These are phyloP conservation scores for Staphylotrichum tortipilum DNA, from an alignment of 495 filamentous ascomycete species.

Conservation along the genomic window DNA sequence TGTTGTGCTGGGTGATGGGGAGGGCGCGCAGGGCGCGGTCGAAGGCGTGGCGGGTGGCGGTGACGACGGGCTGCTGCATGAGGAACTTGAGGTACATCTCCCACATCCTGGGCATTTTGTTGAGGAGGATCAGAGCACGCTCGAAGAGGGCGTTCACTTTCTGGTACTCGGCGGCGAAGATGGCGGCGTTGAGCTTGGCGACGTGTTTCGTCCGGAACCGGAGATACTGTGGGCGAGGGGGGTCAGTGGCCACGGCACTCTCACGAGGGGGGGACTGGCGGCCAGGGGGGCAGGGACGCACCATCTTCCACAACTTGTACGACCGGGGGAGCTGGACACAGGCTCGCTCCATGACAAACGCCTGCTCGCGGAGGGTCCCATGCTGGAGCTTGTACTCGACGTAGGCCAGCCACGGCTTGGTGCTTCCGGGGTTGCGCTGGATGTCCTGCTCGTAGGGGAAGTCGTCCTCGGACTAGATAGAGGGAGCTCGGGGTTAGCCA, in stretches of 20 bases:
- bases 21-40: slow-evolving; percentile 89
- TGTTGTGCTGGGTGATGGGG: slow-evolving; percentile 94
- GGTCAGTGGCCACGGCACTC: too few species aligned
- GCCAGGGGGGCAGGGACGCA: too few species aligned
- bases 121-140: slow-evolving; percentile 83
- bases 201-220: slow-evolving; percentile 78
- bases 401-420: slow-evolving; percentile 95
- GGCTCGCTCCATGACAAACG: slow-evolving; percentile 90
- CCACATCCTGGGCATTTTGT: slow-evolving; percentile 99
- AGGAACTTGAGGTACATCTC: slow-evolving; percentile 94
- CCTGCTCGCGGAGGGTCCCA: slow-evolving; percentile 80
- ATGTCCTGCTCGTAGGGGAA: slow-evolving; percentile 95
- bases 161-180: slow-evolving; percentile 69
- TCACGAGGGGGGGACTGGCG: too few species aligned
- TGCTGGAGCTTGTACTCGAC: slow-evolving; percentile 85
- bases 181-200: slow-evolving; percentile 71
- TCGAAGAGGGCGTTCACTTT: slow-evolving; percentile 97
- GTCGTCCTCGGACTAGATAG: slow-evolving; percentile 66
- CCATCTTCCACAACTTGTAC: slow-evolving; percentile 98
- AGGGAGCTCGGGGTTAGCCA: slow-evolving; percentile 5
- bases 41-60: slow-evolving; percentile 83
- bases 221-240: slow-evolving; percentile 68
- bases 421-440: slow-evolving; percentile 70
- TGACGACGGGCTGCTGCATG: slow-evolving; percentile 82
- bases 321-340: slow-evolving; percentile 83